Base-by-base conservation (phyloP, 331 rosid genomes). In the Quercus lobata region DNA sequence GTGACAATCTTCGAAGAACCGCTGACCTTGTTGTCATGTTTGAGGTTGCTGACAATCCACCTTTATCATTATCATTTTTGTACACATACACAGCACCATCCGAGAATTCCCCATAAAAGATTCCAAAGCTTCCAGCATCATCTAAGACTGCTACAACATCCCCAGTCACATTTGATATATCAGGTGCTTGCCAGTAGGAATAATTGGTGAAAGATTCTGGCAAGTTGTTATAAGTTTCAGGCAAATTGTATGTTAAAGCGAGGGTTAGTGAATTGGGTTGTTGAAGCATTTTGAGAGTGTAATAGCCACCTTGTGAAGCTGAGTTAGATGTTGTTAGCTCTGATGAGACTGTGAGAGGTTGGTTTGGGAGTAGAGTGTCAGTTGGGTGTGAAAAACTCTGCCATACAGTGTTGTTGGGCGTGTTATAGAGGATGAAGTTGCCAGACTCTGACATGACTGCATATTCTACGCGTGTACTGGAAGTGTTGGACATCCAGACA, bases 351-450 rank as follows among this genome's bases (percentile, higher is more conserved):
- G 90, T 89, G 16, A 94, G 91, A 69, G 95, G 98, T 71, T 94
- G 98, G 73, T 90, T 85, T 2, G 98, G 97, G 58, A 94, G 94
- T 61, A 94, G 91, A 41, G 97, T 94, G 61, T 94, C 93, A 2
- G 97, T 89, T 57, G 98, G 98, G 82, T 92, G 89, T 56, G 91
- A 90, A 78, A 94, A 94, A 68, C 97, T 94, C 85, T 94, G 94
- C 98, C 98, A 94, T 49, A 87, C 57, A 9, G 89, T 81, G 62
- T 15, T 75, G 74, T 82, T 87, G 62, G 22, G 75, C 1, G 71
- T 49, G 80, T 78, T 57, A 63, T 80, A 84, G 77, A 94, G 87
- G 56, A 92, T 84, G 88, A 94, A 90, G 83, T 94, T 94, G 17
- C 97, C 97, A 7, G 96, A 83, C 86, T 94, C 98, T 44, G 81